phyloP scores from a whole-genome alignment of 208 protist genomes.

The Wallacemonas sp. region DNA sequence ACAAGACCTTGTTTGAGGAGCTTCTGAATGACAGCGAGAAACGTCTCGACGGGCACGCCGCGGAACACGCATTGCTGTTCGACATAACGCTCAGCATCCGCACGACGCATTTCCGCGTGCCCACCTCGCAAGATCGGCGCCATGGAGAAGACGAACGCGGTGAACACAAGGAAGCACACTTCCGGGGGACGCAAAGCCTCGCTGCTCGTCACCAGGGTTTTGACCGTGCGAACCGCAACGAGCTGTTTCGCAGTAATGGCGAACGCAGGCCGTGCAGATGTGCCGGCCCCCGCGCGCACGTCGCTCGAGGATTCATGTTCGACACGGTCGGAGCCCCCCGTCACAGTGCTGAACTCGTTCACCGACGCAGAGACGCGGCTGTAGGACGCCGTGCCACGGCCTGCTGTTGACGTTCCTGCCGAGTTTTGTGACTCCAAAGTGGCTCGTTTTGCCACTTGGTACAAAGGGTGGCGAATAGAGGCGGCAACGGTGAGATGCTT shows the following conservation, averaged over 20 bases:
- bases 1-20: conserved; percentile 35
- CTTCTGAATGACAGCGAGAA: conserved; percentile 27
- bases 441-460: background rate
- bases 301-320: background rate
- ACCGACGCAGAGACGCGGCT: background rate
- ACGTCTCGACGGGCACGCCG: conserved; percentile 33
- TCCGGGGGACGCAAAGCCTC: conserved; percentile 18
- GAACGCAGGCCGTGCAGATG: background rate
- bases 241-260: conserved; percentile 4
- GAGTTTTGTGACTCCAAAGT: background rate
- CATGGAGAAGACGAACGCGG: conserved; percentile 50
- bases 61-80: conserved; percentile 40
- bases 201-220: background rate
- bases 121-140: conserved; percentile 36
- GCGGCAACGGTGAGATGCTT: conserved; percentile 74
- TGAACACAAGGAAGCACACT: conserved; percentile 54
- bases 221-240: background rate
- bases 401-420: background rate
- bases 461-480: conserved; percentile 56
- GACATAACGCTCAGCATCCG: conserved; percentile 58
- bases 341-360: background rate
- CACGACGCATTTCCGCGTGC: conserved; percentile 36
- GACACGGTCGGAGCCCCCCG: background rate
- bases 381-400: too few relatives aligned
- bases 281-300: background rate